These are phyloP conservation scores for Boletus rex-veris DNA, from an alignment of 768 basidiomycete species.

Conservation along the genomic window DNA sequence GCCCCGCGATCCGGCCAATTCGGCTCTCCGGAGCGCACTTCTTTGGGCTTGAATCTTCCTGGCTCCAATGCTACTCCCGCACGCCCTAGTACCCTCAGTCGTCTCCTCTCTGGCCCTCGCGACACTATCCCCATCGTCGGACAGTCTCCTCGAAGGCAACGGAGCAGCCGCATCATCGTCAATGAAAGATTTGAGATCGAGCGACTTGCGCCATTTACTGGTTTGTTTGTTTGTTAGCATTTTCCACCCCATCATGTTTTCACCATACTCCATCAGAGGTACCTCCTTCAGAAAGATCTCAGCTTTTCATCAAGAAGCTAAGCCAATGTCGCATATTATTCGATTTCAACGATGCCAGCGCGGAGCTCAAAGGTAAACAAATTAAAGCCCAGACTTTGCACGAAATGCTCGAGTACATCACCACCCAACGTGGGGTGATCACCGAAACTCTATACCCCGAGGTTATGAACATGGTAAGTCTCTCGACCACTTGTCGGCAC, in stretches of 20 bases:
- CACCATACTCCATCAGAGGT: constrained; percentile 57
- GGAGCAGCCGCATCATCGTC: constrained; percentile 94
- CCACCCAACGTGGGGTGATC: constrained; percentile 92
- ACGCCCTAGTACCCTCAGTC: constrained; percentile 63
- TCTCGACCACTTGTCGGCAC: background rate
- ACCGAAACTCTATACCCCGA: constrained; percentile 98
- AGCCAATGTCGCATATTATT: constrained; percentile 96
- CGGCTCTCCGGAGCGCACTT: constrained; percentile 47
- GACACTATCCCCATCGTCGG: constrained; percentile 96
- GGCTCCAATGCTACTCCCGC: constrained; percentile 54
- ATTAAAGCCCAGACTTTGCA: constrained; percentile 97
- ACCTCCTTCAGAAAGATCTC: constrained; percentile 79
- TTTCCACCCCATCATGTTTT: constrained; percentile 2
- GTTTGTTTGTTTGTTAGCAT: constrained; percentile 41
- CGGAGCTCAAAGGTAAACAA: constrained; percentile 95
- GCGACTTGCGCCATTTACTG: constrained; percentile 84
- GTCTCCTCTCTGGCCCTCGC: constrained; percentile 80
- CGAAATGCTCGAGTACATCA: constrained; percentile 99
- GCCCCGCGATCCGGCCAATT: constrained; percentile 40
- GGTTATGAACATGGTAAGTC: constrained; percentile 91
- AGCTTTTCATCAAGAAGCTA: constrained; percentile 91
- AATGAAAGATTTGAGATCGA: constrained; percentile 97
- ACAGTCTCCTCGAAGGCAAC: constrained; percentile 95
- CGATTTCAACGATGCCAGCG: constrained; percentile 97
- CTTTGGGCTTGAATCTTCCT: constrained; percentile 45